These are phyloP conservation scores for Pulveroboletus frians DNA, from an alignment of 768 basidiomycete species.

Conservation along the genomic window DNA sequence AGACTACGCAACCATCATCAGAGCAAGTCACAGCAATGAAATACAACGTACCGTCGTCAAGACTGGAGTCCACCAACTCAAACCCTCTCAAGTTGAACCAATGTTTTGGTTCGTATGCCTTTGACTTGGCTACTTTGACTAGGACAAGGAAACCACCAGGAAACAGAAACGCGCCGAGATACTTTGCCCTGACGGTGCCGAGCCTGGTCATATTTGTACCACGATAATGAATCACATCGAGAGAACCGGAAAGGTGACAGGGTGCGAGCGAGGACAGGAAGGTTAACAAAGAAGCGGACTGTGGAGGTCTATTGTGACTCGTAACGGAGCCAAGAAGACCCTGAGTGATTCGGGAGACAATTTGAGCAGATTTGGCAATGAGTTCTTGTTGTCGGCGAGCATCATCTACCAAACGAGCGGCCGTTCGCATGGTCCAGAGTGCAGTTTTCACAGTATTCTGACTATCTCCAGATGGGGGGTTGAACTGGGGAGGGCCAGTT, in stretches of 20 bases:
- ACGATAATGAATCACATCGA: conserved; percentile 80
- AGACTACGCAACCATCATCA: conserved; percentile 41
- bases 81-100: conserved; percentile 81
- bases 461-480: background rate
- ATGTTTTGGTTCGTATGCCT: conserved; percentile 78
- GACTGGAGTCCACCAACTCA: conserved; percentile 60
- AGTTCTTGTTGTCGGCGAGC: conserved; percentile 66
- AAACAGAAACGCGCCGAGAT: conserved; percentile 88
- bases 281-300: conserved; percentile 41
- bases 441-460: conserved; percentile 36
- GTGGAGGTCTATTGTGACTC: conserved; percentile 26
- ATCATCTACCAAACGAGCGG: conserved; percentile 76
- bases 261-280: conserved; percentile 74
- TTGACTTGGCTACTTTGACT: conserved; percentile 79
- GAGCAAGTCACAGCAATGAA: background rate
- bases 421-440: conserved; percentile 66
- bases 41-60: conserved; percentile 68
- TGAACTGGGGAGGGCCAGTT: background rate
- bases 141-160: conserved; percentile 79
- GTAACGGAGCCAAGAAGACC: conserved; percentile 27
- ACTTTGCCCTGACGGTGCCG: conserved; percentile 68
- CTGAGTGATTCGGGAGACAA: conserved; percentile 59
- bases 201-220: conserved; percentile 38
- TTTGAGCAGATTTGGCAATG: conserved; percentile 59
- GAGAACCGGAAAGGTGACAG: conserved; percentile 75